Base-by-base conservation (phyloP, 805 yeast genomes). In the Saturnispora kantuleensis region DNA sequence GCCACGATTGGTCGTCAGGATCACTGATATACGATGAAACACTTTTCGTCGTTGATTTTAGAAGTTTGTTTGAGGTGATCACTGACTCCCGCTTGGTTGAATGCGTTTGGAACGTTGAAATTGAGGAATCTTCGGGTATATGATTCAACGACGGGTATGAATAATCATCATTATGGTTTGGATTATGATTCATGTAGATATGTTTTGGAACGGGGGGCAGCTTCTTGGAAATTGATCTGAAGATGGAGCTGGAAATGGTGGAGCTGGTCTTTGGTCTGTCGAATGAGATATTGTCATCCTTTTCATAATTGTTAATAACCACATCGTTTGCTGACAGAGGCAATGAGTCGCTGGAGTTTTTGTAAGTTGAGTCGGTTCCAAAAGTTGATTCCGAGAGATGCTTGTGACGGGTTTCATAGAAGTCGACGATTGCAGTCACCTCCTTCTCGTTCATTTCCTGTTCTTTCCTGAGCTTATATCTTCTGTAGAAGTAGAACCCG, bases 241-340 rank as follows among this genome's bases (percentile, higher is more conserved):
- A 36, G 28, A 42, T 42, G 15, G 41, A 29, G 31, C 31, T 31
- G n/a, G 33, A 36, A 15, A 31, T 15, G 11, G 36, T 32, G 21
- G 34, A 31, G 7, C 15, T n/a, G 30, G 17, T 17, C 31, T 37
- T 36, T 8, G 35, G 35, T 31, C 39, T 35, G 6, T 69, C 70
- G 18, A 76, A 69, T 4, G 79, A 73, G 9, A 69, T 59, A 26
- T 63, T 71, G 41, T 73, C 80, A 30, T 56, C 62, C 44, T 63
- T 65, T 29, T 57, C 65, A 42, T 51, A 62, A 44, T 61, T 50
- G 37, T 62, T 62, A 18, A 60, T 52, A 44, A 52, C 45, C 17
- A 57, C 57, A 32, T 58, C 56, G 12, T 39, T 34, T 10, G 32
- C 26, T 5, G 51, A 47, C 15, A 38, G 45, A 18, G 42, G 45